Conservation (phyloP, 352 stramenopile species). For the Aphanomyces euteiches region DNA sequence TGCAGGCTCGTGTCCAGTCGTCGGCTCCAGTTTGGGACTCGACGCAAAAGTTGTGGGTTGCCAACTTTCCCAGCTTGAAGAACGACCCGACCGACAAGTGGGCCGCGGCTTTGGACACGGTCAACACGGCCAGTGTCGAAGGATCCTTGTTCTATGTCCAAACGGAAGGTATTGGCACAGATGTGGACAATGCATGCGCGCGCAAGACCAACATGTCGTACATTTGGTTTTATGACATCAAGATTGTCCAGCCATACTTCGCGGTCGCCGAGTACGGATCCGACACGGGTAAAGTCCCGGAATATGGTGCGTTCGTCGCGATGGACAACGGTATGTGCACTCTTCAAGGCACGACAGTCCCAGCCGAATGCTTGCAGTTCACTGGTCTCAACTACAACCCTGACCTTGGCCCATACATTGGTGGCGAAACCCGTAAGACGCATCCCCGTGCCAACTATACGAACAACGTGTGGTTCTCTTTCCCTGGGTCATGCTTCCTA, state of each 20-base stretch:
- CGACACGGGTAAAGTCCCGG: conserved; percentile 34
- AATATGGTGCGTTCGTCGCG: conserved; percentile 53
- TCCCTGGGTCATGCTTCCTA: conserved; percentile 65
- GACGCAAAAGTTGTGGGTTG: background rate
- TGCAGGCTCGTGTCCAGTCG: conserved; percentile 25
- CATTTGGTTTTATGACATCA: conserved; percentile 67
- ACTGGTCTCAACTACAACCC: conserved; percentile 58
- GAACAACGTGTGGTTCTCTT: conserved; percentile 75
- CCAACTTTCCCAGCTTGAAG: conserved; percentile 3
- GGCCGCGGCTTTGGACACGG: conserved; percentile 50
- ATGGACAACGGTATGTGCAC: conserved; percentile 64
- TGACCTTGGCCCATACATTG: conserved; percentile 56
- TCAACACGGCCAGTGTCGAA: conserved; percentile 71
- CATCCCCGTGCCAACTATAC: conserved; percentile 61
- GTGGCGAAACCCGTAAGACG: conserved; percentile 45
- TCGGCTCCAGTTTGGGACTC: conserved; percentile 8
- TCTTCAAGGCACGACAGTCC: conserved; percentile 33
- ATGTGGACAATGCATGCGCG: conserved; percentile 40
- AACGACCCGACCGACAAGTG: conserved; percentile 46
- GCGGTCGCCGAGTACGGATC: conserved; percentile 61
- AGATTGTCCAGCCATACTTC: conserved; percentile 62
- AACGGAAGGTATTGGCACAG: conserved; percentile 60
- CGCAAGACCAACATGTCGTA: conserved; percentile 71
- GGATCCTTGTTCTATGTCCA: conserved; percentile 77
- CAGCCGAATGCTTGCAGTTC: conserved; percentile 55